Evolutionary conservation across 2,329 filamentous ascomycete genomes (phyloP).

Genomic region (Botryotinia globosa): DNA sequence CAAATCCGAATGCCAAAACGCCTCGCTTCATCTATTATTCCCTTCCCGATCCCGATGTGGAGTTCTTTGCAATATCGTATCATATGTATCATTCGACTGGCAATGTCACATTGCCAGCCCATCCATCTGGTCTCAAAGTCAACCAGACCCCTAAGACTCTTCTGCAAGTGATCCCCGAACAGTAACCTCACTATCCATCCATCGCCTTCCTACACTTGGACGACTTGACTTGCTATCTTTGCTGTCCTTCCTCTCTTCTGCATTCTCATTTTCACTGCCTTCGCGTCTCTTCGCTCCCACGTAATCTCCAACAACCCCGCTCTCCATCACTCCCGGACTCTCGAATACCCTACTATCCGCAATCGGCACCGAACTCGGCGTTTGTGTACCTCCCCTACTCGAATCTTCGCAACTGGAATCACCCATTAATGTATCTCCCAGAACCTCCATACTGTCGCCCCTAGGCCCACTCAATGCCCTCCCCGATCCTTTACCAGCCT

Average conservation of each 20-base stretch:
- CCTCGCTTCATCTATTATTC: neutral
- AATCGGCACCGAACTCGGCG: neutral
- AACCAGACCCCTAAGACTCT: neutral
- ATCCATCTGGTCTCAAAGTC: neutral
- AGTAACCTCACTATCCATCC: slow-evolving; percentile 18
- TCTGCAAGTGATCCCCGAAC: neutral
- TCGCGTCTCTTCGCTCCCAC: neutral
- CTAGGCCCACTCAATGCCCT: neutral
- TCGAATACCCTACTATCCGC: neutral
- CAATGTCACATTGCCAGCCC: neutral
- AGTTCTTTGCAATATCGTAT: neutral
- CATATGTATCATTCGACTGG: neutral
- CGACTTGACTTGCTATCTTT: slow-evolving; percentile 10
- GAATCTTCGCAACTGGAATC: neutral
- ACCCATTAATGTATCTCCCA: neutral
- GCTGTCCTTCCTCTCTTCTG: slow-evolving; percentile 24
- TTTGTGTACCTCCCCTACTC: neutral
- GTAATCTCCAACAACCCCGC: neutral
- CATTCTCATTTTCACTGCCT: slow-evolving; percentile 19
- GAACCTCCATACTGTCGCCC: neutral
- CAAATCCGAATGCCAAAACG: neutral
- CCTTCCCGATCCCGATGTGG: neutral
- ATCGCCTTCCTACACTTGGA: slow-evolving; percentile 11
- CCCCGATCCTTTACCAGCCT: neutral
- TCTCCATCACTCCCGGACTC: neutral